Evolutionary conservation across 1,284 basidiomycete genomes (phyloP).

Genomic region (Tylopilus sp.): DNA sequence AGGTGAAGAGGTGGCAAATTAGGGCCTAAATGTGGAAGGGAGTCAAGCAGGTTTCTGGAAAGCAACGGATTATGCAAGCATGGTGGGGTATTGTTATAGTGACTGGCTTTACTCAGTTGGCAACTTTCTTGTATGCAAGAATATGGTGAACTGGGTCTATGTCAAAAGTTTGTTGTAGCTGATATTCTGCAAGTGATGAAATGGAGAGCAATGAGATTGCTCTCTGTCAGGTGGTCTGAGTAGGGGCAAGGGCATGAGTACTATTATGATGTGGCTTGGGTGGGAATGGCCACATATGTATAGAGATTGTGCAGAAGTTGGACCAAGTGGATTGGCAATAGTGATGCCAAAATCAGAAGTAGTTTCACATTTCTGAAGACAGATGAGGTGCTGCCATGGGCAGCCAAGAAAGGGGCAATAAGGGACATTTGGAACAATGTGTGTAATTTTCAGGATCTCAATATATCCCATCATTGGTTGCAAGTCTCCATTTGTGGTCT

Average conservation of each 20-base stretch:
- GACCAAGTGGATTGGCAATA: conserved; percentile 9
- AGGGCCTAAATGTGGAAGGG: neutral
- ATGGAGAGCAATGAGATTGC: neutral
- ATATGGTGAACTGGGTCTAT: neutral
- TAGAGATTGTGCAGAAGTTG: neutral
- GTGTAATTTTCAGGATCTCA: conserved; percentile 26
- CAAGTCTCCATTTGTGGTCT: conserved; percentile 27
- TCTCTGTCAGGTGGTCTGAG: neutral
- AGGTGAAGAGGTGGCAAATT: neutral
- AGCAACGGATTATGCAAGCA: conserved; percentile 14
- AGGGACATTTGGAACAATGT: conserved; percentile 28
- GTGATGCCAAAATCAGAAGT: conserved; percentile 10
- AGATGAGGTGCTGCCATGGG: conserved; percentile 28
- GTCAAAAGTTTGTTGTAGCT: neutral
- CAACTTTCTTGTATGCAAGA: conserved; percentile 1
- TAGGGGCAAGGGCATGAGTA: neutral
- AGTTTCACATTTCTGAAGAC: neutral
- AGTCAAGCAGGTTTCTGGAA: conserved; percentile 16
- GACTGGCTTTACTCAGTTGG: conserved; percentile 15
- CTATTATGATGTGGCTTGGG: neutral
- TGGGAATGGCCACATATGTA: neutral
- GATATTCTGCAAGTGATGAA: neutral
- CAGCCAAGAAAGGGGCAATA: conserved; percentile 27
- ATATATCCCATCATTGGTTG: conserved; percentile 18
- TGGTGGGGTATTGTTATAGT: conserved; percentile 30